phyloP scores from a whole-genome alignment of 208 protist species.

The Balamuthia mandrillaris region DNA sequence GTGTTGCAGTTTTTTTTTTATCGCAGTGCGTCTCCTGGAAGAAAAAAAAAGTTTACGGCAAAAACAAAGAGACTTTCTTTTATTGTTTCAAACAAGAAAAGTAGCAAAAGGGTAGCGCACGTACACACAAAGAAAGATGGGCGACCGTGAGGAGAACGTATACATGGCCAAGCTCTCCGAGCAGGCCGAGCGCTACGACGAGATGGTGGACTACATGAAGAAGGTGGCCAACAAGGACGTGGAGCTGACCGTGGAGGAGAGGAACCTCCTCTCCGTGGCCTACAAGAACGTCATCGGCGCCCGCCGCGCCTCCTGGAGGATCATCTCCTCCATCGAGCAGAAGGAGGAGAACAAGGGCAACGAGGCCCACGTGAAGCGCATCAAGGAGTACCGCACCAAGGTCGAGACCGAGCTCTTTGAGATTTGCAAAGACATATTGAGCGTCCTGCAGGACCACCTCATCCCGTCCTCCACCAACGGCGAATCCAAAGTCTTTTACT shows the following conservation, averaged over 20 bases:
- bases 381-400: slow-evolving; percentile 82
- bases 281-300: slow-evolving; percentile 98
- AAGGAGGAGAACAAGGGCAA: slow-evolving; percentile 85
- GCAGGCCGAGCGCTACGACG: slow-evolving; percentile 92
- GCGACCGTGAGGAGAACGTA: not conserved
- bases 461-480: slow-evolving; percentile 77
- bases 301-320: slow-evolving; percentile 92
- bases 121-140: not conserved
- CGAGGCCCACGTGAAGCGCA: slow-evolving; percentile 78
- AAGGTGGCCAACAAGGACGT: slow-evolving; percentile 83
- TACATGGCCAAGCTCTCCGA: slow-evolving; percentile 70
- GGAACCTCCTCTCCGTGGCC: slow-evolving; percentile 96
- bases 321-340: slow-evolving; percentile 90
- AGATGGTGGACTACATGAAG: slow-evolving; percentile 94
- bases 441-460: slow-evolving; percentile 89
- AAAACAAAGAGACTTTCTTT: too few relatives aligned
- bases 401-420: slow-evolving; percentile 90
- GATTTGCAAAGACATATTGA: slow-evolving; percentile 92
- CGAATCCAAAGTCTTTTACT: slow-evolving; percentile 78
- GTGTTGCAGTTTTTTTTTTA: too few relatives aligned
- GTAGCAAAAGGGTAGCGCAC: too few relatives aligned
- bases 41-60: too few relatives aligned
- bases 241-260: slow-evolving; percentile 92
- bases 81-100: too few relatives aligned
- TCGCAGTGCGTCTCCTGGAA: too few relatives aligned